phyloP scores from a whole-genome alignment of 371 early-diverging fungal genomes.

The Gilbertella persicaria region DNA sequence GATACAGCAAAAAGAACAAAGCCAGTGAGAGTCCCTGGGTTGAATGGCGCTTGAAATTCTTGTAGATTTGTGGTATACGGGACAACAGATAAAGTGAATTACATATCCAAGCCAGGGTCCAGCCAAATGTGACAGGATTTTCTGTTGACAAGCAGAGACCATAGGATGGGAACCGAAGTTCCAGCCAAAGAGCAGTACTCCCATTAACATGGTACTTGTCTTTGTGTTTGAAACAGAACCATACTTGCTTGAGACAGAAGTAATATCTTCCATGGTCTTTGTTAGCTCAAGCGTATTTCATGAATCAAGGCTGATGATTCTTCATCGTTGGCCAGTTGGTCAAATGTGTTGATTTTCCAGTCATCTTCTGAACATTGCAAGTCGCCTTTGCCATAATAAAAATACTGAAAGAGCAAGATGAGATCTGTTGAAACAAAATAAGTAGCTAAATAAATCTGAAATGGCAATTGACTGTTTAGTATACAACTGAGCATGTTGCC shows the following conservation, averaged over 20 bases:
- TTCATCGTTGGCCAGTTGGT: background rate
- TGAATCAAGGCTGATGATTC: background rate
- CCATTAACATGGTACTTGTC: constrained; percentile 6
- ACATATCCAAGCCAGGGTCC: constrained; percentile 64
- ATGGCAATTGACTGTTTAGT: constrained; percentile 52
- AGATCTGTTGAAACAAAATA: constrained; percentile 26
- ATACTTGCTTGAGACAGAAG: constrained; percentile 6
- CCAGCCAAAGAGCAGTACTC: constrained; percentile 10
- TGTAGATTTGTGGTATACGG: constrained; percentile 69
- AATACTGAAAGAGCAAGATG: constrained; percentile 26
- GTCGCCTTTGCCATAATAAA: constrained; percentile 15
- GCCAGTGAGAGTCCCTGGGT: constrained; percentile 62
- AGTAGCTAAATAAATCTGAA: constrained; percentile 22
- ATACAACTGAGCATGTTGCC: constrained; percentile 71
- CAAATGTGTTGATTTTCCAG: background rate
- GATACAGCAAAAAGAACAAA: constrained; percentile 66
- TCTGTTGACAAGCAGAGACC: background rate
- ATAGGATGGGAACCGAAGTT: background rate
- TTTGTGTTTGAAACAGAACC: constrained; percentile 1
- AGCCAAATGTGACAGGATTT: constrained; percentile 37
- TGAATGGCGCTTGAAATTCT: constrained; percentile 60
- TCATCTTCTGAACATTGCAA: background rate
- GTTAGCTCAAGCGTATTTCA: background rate
- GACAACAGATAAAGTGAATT: constrained; percentile 61
- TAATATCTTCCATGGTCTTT: constrained; percentile 1